These are phyloP conservation scores for Phytophthora parvispora DNA, from an alignment of 352 stramenopile species.

Conservation along the genomic window DNA sequence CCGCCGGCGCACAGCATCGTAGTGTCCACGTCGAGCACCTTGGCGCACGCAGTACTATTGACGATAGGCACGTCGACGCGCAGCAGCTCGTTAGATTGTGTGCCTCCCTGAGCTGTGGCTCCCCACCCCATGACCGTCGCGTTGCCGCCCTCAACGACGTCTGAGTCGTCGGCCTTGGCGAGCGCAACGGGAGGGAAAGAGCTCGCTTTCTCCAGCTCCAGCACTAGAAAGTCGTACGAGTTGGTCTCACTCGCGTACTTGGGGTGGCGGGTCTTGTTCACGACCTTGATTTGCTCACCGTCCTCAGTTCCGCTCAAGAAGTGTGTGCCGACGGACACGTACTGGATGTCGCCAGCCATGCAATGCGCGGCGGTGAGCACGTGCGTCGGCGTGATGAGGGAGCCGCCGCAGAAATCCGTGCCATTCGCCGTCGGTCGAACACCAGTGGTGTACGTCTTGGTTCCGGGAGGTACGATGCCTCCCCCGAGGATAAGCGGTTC, in stretches of 20 bases:
- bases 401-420: constrained; percentile 63
- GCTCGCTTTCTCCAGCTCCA: constrained; percentile 53
- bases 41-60: constrained; percentile 50
- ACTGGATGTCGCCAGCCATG: constrained; percentile 46
- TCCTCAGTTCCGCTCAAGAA: constrained; percentile 52
- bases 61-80: constrained; percentile 56
- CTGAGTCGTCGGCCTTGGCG: constrained; percentile 34
- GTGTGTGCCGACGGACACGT: constrained; percentile 67
- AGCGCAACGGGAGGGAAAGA: constrained; percentile 49
- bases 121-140: constrained; percentile 62
- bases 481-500: constrained; percentile 54
- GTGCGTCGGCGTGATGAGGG: constrained; percentile 70
- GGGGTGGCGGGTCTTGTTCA: constrained; percentile 59
- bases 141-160: constrained; percentile 27
- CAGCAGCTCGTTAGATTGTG: constrained; percentile 41
- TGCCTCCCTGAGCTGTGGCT: constrained; percentile 23
- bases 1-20: constrained; percentile 77
- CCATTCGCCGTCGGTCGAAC: constrained; percentile 43
- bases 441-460: constrained; percentile 63
- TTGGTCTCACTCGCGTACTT: constrained; percentile 49
- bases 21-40: constrained; percentile 37
- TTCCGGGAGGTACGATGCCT: constrained; percentile 45
- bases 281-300: constrained; percentile 60
- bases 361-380: constrained; percentile 78
- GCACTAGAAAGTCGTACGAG: constrained; percentile 68